These are phyloP conservation scores for Wallemia ichthyophaga DNA, from an alignment of 1,284 basidiomycete genomes.

Conservation along the genomic window DNA sequence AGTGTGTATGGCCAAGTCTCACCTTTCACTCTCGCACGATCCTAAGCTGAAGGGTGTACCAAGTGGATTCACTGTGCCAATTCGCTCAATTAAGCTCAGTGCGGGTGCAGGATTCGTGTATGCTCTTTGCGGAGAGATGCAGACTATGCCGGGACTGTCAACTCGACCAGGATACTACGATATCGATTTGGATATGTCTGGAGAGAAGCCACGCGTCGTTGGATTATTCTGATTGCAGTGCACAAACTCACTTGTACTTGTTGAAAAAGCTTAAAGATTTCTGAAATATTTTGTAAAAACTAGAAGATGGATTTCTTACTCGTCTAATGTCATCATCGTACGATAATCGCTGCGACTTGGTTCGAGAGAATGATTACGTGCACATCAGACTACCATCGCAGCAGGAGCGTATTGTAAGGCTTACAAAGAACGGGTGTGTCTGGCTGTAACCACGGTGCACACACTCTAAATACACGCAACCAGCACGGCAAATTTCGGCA, in stretches of 20 bases:
- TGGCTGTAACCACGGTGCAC: neutral
- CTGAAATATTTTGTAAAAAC: neutral
- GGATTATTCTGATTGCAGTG: neutral
- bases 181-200: slow-evolving; percentile 15
- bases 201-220: neutral
- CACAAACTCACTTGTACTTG: too few species aligned
- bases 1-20: slow-evolving; percentile 78
- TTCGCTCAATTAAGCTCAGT: slow-evolving; percentile 58
- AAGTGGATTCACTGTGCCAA: slow-evolving; percentile 70
- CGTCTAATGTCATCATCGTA: neutral
- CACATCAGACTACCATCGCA: neutral
- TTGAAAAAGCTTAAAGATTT: neutral
- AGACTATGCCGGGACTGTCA: slow-evolving; percentile 87
- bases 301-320: neutral
- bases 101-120: slow-evolving; percentile 91
- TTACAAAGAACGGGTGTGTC: slow-evolving; percentile 1
- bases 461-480: slow-evolving; percentile 7
- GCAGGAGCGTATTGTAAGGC: neutral
- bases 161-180: slow-evolving; percentile 48
- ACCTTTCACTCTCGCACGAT: slow-evolving; percentile 82
- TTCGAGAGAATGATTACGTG: neutral
- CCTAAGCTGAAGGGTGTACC: slow-evolving; percentile 72
- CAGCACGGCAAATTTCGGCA: slow-evolving; percentile 35
- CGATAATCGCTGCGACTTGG: neutral
- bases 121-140: slow-evolving; percentile 37